Evolutionary conservation across 257 asterid genomes (phyloP).

Genomic region (Solanum bukasovii): DNA sequence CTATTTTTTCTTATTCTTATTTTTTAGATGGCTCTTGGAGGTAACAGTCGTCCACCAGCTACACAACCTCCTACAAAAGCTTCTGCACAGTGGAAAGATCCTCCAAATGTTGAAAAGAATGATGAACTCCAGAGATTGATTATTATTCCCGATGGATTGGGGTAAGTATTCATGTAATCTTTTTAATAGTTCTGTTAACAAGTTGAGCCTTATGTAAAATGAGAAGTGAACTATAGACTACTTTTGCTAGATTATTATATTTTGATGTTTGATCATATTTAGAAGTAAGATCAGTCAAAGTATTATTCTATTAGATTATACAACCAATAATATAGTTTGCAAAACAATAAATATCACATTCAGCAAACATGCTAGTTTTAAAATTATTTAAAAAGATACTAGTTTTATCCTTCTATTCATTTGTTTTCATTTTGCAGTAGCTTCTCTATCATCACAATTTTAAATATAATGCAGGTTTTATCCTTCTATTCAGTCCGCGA

Average conservation of each 20-base stretch:
- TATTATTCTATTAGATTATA: too few species aligned
- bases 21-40: neutral
- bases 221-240: neutral
- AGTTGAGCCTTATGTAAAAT: neutral
- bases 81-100: neutral
- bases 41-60: neutral
- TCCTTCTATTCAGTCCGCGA: neutral
- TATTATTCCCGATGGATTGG: neutral
- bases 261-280: too few species aligned
- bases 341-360: too few species aligned
- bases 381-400: too few species aligned
- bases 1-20: too few species aligned
- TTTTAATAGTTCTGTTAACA: neutral
- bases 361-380: too few species aligned
- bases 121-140: neutral
- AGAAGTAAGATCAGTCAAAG: too few species aligned
- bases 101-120: neutral
- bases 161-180: neutral
- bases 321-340: too few species aligned
- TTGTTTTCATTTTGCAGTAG: neutral
- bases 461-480: neutral
- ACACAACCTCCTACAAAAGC: neutral
- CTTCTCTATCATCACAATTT: neutral
- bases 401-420: neutral
- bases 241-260: too few species aligned